These are phyloP conservation scores for Cyclocybe cylindracea DNA, from an alignment of 768 basidiomycete genomes.

Conservation along the genomic window DNA sequence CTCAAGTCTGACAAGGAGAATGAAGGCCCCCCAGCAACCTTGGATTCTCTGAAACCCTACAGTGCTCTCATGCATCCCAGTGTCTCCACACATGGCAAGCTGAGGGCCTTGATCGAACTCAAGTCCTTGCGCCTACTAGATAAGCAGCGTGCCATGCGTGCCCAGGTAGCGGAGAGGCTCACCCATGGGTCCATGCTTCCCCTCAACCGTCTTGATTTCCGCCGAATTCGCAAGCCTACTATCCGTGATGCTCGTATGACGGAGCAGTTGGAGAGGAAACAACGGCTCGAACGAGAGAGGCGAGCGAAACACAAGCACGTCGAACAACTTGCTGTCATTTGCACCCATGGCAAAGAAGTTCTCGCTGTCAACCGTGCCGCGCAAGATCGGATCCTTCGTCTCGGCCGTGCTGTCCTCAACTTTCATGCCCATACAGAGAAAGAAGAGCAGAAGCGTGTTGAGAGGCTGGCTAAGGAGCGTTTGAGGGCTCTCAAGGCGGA, in stretches of 20 bases:
- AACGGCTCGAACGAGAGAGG: conserved; percentile 88
- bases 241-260: conserved; percentile 88
- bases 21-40: conserved; percentile 19
- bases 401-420: conserved; percentile 77
- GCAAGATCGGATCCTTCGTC: conserved; percentile 64
- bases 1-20: conserved; percentile 46
- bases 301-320: conserved; percentile 96
- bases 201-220: conserved; percentile 90
- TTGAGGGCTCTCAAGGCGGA: conserved; percentile 95
- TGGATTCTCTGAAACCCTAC: conserved; percentile 29
- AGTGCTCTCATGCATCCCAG: conserved; percentile 53
- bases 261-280: conserved; percentile 87
- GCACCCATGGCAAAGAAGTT: conserved; percentile 78
- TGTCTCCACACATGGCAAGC: conserved; percentile 73
- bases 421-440: conserved; percentile 93
- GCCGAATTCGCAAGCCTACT: conserved; percentile 80
- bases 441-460: conserved; percentile 97
- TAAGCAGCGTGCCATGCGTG: conserved; percentile 87
- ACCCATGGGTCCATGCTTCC: conserved; percentile 88
- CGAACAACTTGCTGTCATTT: conserved; percentile 88
- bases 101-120: conserved; percentile 91
- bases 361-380: conserved; percentile 65
- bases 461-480: conserved; percentile 96
- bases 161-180: conserved; percentile 83
- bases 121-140: conserved; percentile 87